Evolutionary conservation across 2,329 filamentous ascomycete species (phyloP).

Genomic region (Phyllosticta paracitricarpa): DNA sequence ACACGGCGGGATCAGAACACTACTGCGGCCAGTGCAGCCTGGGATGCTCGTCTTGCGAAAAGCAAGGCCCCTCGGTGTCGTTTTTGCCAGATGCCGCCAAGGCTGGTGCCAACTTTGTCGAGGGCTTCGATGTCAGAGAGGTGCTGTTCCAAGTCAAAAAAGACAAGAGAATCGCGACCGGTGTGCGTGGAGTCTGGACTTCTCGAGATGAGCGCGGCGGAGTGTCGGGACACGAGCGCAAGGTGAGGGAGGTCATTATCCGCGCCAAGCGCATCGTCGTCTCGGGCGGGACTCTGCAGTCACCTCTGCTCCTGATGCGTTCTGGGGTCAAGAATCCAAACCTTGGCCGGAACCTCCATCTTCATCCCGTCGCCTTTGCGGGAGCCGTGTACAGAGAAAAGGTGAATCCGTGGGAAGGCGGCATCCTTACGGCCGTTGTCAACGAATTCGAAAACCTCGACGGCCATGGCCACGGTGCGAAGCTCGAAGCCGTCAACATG

Average conservation of each 20-base stretch:
- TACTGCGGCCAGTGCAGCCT: conserved; percentile 57
- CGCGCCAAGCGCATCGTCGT: conserved; percentile 73
- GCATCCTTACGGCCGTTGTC: conserved; percentile 70
- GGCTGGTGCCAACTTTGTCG: conserved; percentile 70
- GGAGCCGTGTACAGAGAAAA: conserved; percentile 60
- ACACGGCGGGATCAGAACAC: conserved; percentile 64
- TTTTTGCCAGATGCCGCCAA: conserved; percentile 72
- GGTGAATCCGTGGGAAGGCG: conserved; percentile 53
- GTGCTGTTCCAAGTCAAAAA: conserved; percentile 55
- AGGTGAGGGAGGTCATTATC: conserved; percentile 54
- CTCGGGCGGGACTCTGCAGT: conserved; percentile 66
- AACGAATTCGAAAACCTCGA: conserved; percentile 74
- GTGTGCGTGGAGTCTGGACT: conserved; percentile 66
- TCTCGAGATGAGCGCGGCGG: conserved; percentile 56
- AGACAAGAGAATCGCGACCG: conserved; percentile 51
- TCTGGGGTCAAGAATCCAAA: conserved; percentile 75
- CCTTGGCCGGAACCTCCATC: conserved; percentile 69
- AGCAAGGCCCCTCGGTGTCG: conserved; percentile 66
- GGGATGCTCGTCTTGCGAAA: conserved; percentile 55
- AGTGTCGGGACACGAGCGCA: conserved; percentile 43
- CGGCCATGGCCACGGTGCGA: conserved; percentile 67
- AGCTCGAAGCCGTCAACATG: conserved; percentile 71
- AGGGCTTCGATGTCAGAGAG: conserved; percentile 65
- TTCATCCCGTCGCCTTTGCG: conserved; percentile 59
- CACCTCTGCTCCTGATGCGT: conserved; percentile 63